Evolutionary conservation across 2,329 filamentous ascomycete genomes (phyloP).

Genomic region (Penicillium sp.): DNA sequence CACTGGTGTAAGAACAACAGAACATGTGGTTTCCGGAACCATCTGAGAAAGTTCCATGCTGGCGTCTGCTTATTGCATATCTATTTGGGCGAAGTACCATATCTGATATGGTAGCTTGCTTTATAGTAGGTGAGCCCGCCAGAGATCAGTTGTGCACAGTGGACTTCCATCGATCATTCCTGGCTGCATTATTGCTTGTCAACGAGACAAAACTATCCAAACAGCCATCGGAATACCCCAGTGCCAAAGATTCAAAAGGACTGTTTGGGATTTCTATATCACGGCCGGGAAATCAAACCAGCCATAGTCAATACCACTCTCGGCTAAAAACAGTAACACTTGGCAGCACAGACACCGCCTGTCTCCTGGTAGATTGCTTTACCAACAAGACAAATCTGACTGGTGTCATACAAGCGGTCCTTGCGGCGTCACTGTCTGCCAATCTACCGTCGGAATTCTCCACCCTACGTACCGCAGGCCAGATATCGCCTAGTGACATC

Average conservation of each 20-base stretch:
- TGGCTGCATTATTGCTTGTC: background rate
- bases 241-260: background rate
- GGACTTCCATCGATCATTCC: background rate
- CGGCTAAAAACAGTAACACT: background rate
- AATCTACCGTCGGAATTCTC: background rate
- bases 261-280: background rate
- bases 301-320: background rate
- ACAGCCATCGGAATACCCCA: background rate
- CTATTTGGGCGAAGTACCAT: background rate
- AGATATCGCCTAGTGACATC: background rate
- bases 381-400: background rate
- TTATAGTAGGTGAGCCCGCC: background rate
- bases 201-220: background rate
- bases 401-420: background rate
- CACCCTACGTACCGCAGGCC: background rate
- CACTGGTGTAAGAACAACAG: background rate
- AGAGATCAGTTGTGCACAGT: background rate
- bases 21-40: background rate
- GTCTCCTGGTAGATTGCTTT: background rate
- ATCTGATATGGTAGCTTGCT: background rate
- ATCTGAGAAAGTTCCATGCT: background rate
- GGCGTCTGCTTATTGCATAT: background rate
- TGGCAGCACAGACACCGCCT: background rate
- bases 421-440: background rate
- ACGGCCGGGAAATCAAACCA: background rate